These are phyloP conservation scores for Diatrype stigma DNA, from an alignment of 2,329 filamentous ascomycete genomes.

Conservation along the genomic window DNA sequence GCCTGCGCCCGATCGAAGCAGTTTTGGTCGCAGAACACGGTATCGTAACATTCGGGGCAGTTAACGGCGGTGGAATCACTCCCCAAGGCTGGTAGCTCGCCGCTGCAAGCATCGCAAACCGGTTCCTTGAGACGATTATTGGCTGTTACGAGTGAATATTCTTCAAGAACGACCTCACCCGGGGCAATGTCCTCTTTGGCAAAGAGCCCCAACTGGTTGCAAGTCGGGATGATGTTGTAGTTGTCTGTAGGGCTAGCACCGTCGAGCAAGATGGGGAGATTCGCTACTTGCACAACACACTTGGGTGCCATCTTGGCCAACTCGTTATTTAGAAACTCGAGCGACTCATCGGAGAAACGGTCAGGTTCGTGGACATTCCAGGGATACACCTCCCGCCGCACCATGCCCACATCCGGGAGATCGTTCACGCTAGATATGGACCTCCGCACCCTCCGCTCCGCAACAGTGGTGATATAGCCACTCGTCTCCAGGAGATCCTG, in stretches of 20 bases:
- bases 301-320: slow-evolving; percentile 70
- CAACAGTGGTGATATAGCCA: slow-evolving; percentile 50
- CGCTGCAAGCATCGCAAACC: slow-evolving; percentile 85
- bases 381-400: slow-evolving; percentile 66
- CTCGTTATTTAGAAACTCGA: slow-evolving; percentile 67
- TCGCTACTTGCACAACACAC: slow-evolving; percentile 72
- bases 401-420: slow-evolving; percentile 65
- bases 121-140: slow-evolving; percentile 84
- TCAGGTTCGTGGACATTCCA: slow-evolving; percentile 68
- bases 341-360: slow-evolving; percentile 63
- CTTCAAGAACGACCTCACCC: slow-evolving; percentile 71
- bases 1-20: slow-evolving; percentile 56
- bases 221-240: slow-evolving; percentile 52
- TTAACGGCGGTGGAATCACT: slow-evolving; percentile 44
- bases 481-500: slow-evolving; percentile 51
- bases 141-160: slow-evolving; percentile 82
- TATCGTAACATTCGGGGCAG: slow-evolving; percentile 60
- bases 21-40: slow-evolving; percentile 60
- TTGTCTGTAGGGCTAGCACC: slow-evolving; percentile 46
- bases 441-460: slow-evolving; percentile 43
- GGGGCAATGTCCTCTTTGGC: slow-evolving; percentile 75
- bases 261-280: slow-evolving; percentile 67
- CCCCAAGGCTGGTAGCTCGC: slow-evolving; percentile 60
- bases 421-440: slow-evolving; percentile 45
- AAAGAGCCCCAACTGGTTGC: slow-evolving; percentile 83